phyloP scores from a whole-genome alignment of 805 yeast genomes.

The Wickerhamiella spandovensis region DNA sequence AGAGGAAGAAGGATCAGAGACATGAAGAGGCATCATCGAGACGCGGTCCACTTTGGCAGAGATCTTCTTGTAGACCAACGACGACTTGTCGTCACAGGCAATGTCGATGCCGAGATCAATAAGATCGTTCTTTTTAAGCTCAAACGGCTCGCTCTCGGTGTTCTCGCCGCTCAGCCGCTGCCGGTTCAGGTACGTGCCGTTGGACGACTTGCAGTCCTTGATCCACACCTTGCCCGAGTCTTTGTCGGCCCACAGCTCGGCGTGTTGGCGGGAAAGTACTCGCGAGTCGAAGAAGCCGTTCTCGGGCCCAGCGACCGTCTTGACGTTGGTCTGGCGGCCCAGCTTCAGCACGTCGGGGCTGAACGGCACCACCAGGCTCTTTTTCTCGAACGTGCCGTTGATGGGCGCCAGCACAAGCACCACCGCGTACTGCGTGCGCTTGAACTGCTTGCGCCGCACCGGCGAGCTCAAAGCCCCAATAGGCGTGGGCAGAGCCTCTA shows the following conservation, averaged over 20 bases:
- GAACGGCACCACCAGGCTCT: conserved; percentile 65
- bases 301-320: conserved; percentile 41
- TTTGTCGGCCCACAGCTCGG: conserved; percentile 68
- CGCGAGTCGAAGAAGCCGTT: conserved; percentile 93
- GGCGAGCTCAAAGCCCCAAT: not conserved
- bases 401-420: conserved; percentile 60
- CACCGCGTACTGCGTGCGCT: conserved; percentile 26
- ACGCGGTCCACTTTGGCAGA: conserved; percentile 71
- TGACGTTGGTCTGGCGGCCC: conserved; percentile 67
- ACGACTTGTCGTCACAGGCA: conserved; percentile 29
- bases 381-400: conserved; percentile 71
- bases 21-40: conserved; percentile 37
- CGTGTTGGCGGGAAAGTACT: conserved; percentile 87
- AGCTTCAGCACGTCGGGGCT: conserved; percentile 72
- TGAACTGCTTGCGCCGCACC: not conserved
- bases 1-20: not conserved
- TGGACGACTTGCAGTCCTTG: conserved; percentile 78
- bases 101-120: conserved; percentile 92
- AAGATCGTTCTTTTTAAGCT: conserved; percentile 65
- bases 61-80: conserved; percentile 70
- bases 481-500: not conserved
- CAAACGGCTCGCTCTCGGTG: conserved; percentile 38
- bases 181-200: conserved; percentile 87
- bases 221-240: conserved; percentile 53
- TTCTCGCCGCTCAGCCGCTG: conserved; percentile 48